A percentile compares a stretch with the other conserved stretches of the same genome.
Evolutionary conservation across 2,329 filamentous ascomycete species (phyloP).

Genomic region (Cladosporium sp.): DNA sequence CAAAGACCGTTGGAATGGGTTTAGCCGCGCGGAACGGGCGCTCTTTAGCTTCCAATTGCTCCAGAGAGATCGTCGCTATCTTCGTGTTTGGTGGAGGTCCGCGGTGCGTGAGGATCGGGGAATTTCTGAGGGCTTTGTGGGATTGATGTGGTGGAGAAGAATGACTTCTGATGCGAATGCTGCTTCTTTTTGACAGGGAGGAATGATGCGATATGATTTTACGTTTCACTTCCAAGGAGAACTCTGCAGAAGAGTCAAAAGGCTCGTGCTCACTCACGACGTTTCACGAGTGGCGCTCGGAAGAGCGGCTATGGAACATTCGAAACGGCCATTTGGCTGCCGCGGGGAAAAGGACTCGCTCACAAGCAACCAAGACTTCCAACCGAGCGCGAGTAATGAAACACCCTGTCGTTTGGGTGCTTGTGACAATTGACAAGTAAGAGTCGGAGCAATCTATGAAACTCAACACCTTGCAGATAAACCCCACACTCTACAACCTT

Average conservation of each 20-base stretch:
- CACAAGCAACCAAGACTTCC: too few species aligned
- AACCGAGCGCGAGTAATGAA: not conserved
- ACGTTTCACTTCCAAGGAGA: too few species aligned
- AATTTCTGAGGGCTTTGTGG: not conserved
- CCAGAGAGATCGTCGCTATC: too few species aligned
- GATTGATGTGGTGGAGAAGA: too few species aligned
- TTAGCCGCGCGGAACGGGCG: not conserved
- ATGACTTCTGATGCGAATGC: too few species aligned
- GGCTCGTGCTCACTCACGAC: not conserved
- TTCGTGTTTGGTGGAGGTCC: too few species aligned
- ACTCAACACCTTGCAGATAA: too few species aligned
- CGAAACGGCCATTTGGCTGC: not conserved
- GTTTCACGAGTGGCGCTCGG: not conserved
- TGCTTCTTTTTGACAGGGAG: too few species aligned
- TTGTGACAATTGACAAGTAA: not conserved
- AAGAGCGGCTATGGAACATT: not conserved
- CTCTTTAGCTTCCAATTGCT: not conserved
- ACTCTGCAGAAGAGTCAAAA: not conserved
- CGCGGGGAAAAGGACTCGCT: too few species aligned
- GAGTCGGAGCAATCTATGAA: too few species aligned
- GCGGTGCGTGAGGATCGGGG: not conserved
- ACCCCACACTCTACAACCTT: too few species aligned
- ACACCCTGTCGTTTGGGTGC: not conserved
- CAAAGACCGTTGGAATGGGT: conserved; percentile 10
- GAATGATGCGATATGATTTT: too few species aligned